Base-by-base conservation (phyloP, 371 early-diverging fungal species). In the Circinella minor region DNA sequence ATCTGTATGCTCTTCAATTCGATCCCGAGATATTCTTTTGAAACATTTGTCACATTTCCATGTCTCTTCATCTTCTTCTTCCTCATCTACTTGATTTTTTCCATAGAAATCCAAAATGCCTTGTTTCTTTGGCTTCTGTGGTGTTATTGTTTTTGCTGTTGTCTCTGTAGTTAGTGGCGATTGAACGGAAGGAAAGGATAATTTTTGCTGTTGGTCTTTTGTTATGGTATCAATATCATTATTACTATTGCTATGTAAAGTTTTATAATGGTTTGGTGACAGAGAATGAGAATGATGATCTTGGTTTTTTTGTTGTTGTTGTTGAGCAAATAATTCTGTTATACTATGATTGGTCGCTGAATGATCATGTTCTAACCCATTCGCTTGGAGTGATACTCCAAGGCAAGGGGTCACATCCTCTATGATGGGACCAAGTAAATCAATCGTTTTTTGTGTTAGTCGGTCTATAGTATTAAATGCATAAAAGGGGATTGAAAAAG, bases 1-100 rank as follows among this genome's bases (percentile, higher is more conserved):
- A 67, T 87, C 87, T 14, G 78, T 72, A 65, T 87, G 87, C 48
- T 87, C 87, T 18, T 73, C 76, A 17, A 78, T 51, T 7, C 77
- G 36, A 4, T 46, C 36, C 6, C 68, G 15, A 2, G 72, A 63
- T 27, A 87, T 70, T 14, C 36, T 47, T 47, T 81, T 68, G 15
- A 69, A 55, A 38, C 87, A 87, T 51, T 75, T 70, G n/a, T 79
- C 81, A 63, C 81, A 82, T 2, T 51, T 68, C 67, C 74, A 77
- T 10, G 59, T 61, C 20, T 67, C 51, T 1, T 17, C 27, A 3
- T 65, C 47, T 4, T 65, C 63, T 20, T 65, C 43, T 14, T 14
- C 15, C 51, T 63, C 63, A 17, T 34, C 15, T 15, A 20, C 38
- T 54, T n/a, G 59, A 34, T 36, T 48, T 59, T 15, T 60, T 67